phyloP scores from a whole-genome alignment of 2,329 filamentous ascomycete genomes.

The Parascedosporium putredinis region DNA sequence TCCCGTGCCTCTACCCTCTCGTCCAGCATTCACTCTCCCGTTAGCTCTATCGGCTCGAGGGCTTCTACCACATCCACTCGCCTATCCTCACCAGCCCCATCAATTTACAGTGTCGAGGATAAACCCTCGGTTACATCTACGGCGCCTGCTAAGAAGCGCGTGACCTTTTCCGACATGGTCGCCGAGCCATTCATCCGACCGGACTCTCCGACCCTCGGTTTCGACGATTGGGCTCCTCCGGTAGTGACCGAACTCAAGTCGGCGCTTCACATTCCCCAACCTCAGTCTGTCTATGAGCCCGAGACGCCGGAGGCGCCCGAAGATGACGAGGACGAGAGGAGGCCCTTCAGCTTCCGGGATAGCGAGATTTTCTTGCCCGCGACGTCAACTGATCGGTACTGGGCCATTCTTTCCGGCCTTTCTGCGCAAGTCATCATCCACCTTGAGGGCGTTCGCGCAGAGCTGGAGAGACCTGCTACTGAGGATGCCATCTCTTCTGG shows the following conservation, averaged over 20 bases:
- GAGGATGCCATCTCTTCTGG: conserved; percentile 11
- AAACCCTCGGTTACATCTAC: conserved; percentile 9
- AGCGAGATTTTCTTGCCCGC: conserved; percentile 25
- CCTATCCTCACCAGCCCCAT: conserved; percentile 37
- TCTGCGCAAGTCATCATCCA: conserved; percentile 39
- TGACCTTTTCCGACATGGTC: conserved; percentile 25
- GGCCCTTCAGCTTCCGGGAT: not conserved
- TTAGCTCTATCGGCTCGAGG: conserved; percentile 33
- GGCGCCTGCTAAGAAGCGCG: conserved; percentile 24
- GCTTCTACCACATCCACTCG: conserved; percentile 30
- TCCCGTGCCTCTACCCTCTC: conserved; percentile 26
- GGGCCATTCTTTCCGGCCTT: conserved; percentile 35
- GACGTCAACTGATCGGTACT: conserved; percentile 37
- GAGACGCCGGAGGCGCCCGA: conserved; percentile 3
- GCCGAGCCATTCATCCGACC: conserved; percentile 41
- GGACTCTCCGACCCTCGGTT: conserved; percentile 50
- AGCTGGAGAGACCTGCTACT: conserved; percentile 19
- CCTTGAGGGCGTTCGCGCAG: conserved; percentile 32
- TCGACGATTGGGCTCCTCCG: conserved; percentile 30
- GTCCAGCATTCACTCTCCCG: conserved; percentile 35
- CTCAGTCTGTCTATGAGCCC: not conserved
- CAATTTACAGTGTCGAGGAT: conserved; percentile 27
- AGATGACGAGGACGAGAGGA: conserved; percentile 5
- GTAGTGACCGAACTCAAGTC: conserved; percentile 9
- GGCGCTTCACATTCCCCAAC: conserved; percentile 10